phyloP scores from a whole-genome alignment of 495 filamentous ascomycete genomes.

The Wilcoxina mikolae region DNA sequence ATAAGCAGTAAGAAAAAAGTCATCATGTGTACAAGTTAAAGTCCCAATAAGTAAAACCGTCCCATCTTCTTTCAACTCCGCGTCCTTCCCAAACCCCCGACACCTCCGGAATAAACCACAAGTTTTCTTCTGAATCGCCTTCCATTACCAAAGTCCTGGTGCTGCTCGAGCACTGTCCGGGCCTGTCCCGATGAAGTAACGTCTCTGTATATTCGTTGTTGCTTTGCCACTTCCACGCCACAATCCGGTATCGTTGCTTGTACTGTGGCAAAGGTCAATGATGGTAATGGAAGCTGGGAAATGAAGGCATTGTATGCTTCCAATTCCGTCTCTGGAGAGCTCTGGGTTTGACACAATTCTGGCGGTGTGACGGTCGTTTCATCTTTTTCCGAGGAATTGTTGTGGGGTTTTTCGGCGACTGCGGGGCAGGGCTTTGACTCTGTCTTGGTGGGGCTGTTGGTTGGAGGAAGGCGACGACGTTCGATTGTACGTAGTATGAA shows the following conservation, averaged over 20 bases:
- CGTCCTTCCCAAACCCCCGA: background rate
- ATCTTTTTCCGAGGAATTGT: background rate
- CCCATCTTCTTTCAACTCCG: background rate
- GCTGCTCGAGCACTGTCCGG: constrained; percentile 2
- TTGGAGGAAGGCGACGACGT: background rate
- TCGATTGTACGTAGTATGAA: background rate
- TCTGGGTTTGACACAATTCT: background rate
- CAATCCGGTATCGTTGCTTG: background rate
- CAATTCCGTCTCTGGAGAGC: background rate
- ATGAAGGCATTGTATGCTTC: background rate
- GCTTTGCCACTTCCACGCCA: background rate
- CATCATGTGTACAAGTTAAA: too few species aligned
- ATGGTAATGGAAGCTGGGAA: background rate
- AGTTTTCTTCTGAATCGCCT: background rate
- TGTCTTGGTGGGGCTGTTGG: background rate
- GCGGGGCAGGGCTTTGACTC: too few species aligned
- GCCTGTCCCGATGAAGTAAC: background rate
- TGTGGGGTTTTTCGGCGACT: background rate
- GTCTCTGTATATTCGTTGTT: background rate
- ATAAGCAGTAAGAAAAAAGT: too few species aligned
- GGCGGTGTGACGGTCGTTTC: background rate
- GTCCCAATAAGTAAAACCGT: background rate
- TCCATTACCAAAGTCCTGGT: background rate
- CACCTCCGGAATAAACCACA: background rate
- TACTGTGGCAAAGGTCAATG: background rate